Base-by-base conservation (phyloP, 148 eudicot genomes). In the Arctostaphylos glauca region DNA sequence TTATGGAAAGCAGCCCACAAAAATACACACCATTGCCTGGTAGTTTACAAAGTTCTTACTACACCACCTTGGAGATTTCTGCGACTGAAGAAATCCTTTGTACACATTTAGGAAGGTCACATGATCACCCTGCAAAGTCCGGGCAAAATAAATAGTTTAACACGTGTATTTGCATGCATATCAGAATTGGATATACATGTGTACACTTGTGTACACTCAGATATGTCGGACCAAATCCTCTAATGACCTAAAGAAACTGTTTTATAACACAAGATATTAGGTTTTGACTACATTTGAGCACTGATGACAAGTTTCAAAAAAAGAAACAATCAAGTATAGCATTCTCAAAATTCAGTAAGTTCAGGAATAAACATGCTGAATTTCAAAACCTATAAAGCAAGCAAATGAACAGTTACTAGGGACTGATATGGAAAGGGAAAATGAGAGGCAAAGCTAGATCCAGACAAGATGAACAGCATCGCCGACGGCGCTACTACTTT, bases 1-100 rank as follows among this genome's bases (percentile, higher is more conserved):
- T 21, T 0, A 21, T 31, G 15, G 5, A 77, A 53, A 72, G 46
- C 73, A 54, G 58, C 76, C 71, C 13, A 81, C 19, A 49, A 73
- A 76, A 74, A 83, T 81, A 80, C 92, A 80, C 83, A 96, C 99
- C 99, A 97, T 97, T 60, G 99, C 99, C 71, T 94, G 97, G 86
- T 92, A 97, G 90, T 97, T 97, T 38, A 97, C 80, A 77, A 83
- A 95, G 91, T 97, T 97, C 85, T 86, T 92, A 76, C 93, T 93
- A 87, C 99, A 97, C 99, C 99, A 97, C 78, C 90, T 93, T 43
- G 99, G 91, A 48, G 99, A 94, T 93, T 93, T 97, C 74, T 88
- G 85, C 19, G 98, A 94, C 87, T 88, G 92, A 75, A 93, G 78
- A 90, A 91, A 97, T 82, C 95, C 98, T 92, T 89, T 97, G 88